A percentile compares a stretch with the other conserved stretches of the same genome.
Conservation (phyloP, 2,329 filamentous ascomycete species). For the Macrophomina tecta region DNA sequence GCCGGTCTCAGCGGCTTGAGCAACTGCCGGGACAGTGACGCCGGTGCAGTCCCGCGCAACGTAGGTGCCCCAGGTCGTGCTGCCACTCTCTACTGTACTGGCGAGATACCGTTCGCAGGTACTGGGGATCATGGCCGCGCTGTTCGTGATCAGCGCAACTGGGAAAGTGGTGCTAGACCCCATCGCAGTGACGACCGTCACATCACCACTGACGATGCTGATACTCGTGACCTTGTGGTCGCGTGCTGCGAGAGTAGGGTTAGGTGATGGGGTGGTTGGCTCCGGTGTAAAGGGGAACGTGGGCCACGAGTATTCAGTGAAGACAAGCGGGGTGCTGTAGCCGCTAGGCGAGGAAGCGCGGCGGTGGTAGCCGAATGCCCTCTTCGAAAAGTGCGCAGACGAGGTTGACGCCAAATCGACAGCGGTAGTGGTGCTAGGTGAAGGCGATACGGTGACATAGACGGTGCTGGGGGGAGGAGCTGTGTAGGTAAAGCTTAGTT, state of each 20-base stretch:
- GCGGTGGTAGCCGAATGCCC: too few species aligned
- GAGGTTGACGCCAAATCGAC: neutral
- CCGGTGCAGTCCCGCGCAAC: conserved; percentile 10
- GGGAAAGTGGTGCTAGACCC: neutral
- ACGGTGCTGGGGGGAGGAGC: too few species aligned
- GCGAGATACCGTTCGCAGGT: neutral
- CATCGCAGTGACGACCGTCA: neutral
- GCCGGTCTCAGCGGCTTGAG: too few species aligned
- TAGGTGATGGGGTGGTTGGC: neutral
- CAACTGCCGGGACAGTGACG: neutral
- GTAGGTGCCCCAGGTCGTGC: conserved; percentile 1
- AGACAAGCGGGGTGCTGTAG: neutral
- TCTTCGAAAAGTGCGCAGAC: neutral
- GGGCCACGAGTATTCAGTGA: conserved; percentile 1
- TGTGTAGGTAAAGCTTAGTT: too few species aligned
- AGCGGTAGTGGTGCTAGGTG: neutral
- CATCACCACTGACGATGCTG: neutral
- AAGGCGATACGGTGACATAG: too few species aligned
- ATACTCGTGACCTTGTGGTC: neutral
- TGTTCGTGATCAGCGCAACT: conserved; percentile 1
- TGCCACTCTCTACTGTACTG: neutral
- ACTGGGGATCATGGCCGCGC: neutral
- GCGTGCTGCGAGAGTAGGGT: neutral
- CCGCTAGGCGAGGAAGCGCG: neutral
- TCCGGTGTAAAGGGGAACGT: neutral